Percentiles rank a stretch among this genome's conserved stretches.
phyloP scores from a whole-genome alignment of 345 rosid genomes.

The Boechera stricta region DNA sequence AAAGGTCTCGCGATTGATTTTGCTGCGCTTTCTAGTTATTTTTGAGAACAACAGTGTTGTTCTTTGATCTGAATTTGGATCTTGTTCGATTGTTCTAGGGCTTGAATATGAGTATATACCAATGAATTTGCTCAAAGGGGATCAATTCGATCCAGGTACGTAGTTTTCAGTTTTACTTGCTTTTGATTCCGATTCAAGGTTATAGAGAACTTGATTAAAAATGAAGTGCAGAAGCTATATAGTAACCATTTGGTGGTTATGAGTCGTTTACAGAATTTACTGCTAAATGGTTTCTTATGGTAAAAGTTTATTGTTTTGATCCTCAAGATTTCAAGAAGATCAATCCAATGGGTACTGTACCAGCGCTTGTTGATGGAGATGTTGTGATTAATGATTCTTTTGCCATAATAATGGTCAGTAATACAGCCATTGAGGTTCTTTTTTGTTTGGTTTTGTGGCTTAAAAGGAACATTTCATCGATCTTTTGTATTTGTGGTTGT shows the following conservation, averaged over 20 bases:
- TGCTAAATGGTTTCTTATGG: constrained; percentile 19
- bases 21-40: not conserved
- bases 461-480: not conserved
- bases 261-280: not conserved
- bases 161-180: not conserved
- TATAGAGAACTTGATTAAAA: constrained; percentile 4
- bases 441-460: not conserved
- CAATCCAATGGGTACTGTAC: constrained; percentile 84
- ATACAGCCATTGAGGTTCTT: not conserved
- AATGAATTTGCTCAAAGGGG: constrained; percentile 63
- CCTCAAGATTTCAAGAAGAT: constrained; percentile 64
- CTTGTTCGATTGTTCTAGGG: constrained; percentile 48
- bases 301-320: constrained; percentile 1
- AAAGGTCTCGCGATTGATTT: constrained; percentile 51
- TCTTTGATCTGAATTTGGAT: not conserved
- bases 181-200: not conserved
- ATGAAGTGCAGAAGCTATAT: too few relatives aligned
- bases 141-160: constrained; percentile 68
- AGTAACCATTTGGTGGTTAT: not conserved
- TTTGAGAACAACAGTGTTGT: not conserved
- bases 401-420: constrained; percentile 60
- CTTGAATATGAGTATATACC: constrained; percentile 67
- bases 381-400: constrained; percentile 70
- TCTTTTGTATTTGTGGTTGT: not conserved
- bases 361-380: constrained; percentile 78